These are phyloP conservation scores for Phytophthora pinifolia DNA, from an alignment of 352 stramenopile genomes.

Conservation along the genomic window DNA sequence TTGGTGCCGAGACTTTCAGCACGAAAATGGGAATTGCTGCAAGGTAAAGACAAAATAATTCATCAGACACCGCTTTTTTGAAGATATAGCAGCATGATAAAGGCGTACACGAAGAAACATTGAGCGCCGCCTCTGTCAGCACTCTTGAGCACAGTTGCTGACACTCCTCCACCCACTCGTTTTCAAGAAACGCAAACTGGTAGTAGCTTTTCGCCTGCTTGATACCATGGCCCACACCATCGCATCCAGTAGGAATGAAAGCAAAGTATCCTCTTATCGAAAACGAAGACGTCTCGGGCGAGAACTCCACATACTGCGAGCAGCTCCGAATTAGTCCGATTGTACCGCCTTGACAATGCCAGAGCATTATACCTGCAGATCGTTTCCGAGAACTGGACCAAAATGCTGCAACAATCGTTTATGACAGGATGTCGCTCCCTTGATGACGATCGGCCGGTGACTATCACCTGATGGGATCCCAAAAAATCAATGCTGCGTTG, in stretches of 20 bases:
- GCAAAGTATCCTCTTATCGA: conserved; percentile 56
- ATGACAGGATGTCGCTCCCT: conserved; percentile 27
- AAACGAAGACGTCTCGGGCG: conserved; percentile 22
- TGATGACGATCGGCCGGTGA: conserved; percentile 22
- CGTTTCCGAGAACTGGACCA: conserved; percentile 38
- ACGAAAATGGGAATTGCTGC: conserved; percentile 78
- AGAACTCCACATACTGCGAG: conserved; percentile 40
- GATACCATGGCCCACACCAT: conserved; percentile 36
- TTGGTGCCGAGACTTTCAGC: conserved; percentile 49
- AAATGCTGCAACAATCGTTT: conserved; percentile 48
- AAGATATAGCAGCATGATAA: not conserved
- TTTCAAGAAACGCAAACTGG: conserved; percentile 68
- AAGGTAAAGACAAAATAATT: not conserved
- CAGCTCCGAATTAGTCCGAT: not conserved
- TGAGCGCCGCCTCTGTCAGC: conserved; percentile 42
- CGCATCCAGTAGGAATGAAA: conserved; percentile 41
- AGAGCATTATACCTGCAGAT: conserved; percentile 28
- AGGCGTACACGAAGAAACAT: conserved; percentile 32
- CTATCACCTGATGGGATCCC: conserved; percentile 9
- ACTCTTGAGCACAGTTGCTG: conserved; percentile 46
- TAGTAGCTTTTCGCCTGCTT: conserved; percentile 72
- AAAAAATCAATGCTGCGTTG: conserved; percentile 3
- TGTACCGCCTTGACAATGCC: not conserved
- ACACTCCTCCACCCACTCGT: conserved; percentile 61
- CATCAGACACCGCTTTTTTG: not conserved